Evolutionary conservation across 768 basidiomycete genomes (phyloP), one percentile per base, ranked within the genome.

Genomic region (Pisolithus tinctorius): DNA sequence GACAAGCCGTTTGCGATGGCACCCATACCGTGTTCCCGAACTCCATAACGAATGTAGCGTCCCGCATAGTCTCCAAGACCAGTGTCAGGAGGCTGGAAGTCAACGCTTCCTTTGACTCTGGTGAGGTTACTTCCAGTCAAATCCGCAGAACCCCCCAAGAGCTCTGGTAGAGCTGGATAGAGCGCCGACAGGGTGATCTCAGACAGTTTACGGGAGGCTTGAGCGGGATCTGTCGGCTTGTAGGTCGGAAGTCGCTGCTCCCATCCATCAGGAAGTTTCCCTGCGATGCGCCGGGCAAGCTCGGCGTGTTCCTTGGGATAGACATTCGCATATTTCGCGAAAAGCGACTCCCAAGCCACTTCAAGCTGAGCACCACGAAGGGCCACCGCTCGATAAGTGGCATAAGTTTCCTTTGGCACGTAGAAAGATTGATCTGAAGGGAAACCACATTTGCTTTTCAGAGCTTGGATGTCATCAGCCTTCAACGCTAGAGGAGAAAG

Each of bases 21-120:
- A 61, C 87, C 89, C 93, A 96, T 97, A 59, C 77, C 94, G 70
- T 97, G 94, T 69, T 97, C 94, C 70, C 94, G 89, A 51, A 97
- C 93, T 80, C 94, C 94, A 73, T 88, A 97, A 50, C 93, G 88
- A 67, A 97, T 82, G 69, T 97, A 96, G 44, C 84, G 87, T 48
- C 94, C 94, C 51, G 82, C 71, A 69, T 93, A 95, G 53, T 67
- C 77, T 52, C 94, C 94, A 41, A 95, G 77, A 30, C 83, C 83
- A 17, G 90, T 93, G 72, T 76, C 83, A 17, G 88, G 87, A 39
- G 81, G 88, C 69, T 97, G 94, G 84, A 97, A 95, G 72, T 97
- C 94, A 53, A 83, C 74, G n/a, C 78, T 78, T 50, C 70, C 72
- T 73, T 91, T 91, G 64, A 86, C 88, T 69, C 89, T 83, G 60